Percentiles rank a stretch among this genome's conserved stretches.
These are phyloP conservation scores for Mortierella sp. DNA, from an alignment of 371 early-diverging fungal species.

Conservation along the genomic window DNA sequence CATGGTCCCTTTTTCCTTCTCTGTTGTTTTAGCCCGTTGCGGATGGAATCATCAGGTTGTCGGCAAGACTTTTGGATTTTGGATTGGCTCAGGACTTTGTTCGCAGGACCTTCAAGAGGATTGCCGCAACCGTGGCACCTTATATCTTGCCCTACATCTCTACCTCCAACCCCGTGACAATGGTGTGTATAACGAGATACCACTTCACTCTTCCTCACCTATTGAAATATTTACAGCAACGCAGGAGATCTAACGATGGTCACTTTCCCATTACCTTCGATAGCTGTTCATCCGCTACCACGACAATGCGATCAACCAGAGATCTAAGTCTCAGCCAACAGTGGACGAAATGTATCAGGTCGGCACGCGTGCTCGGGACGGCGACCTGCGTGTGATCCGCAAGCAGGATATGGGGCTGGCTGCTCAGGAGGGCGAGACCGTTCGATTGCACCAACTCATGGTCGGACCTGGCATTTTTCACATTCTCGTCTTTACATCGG, in stretches of 20 bases:
- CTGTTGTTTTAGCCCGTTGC: constrained; percentile 41
- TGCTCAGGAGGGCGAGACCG: neutral
- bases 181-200: constrained; percentile 12
- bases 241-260: neutral
- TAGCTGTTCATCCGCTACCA: constrained; percentile 46
- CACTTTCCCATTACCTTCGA: neutral
- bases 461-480: constrained; percentile 43
- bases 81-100: constrained; percentile 32
- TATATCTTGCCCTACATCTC: constrained; percentile 32
- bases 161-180: constrained; percentile 21
- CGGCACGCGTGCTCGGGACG: constrained; percentile 41
- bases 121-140: constrained; percentile 27
- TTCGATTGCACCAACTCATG: constrained; percentile 33
- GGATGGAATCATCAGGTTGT: constrained; percentile 33
- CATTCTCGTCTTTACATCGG: constrained; percentile 35
- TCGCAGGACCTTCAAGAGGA: constrained; percentile 17
- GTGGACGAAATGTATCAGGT: constrained; percentile 33
- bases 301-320: constrained; percentile 41
- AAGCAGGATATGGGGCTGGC: constrained; percentile 12
- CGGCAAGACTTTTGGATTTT: constrained; percentile 13
- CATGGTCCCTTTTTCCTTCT: neutral
- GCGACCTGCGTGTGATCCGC: constrained; percentile 19
- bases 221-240: neutral
- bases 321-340: constrained; percentile 27
- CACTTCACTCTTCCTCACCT: neutral